A percentile compares a stretch with the other conserved stretches of the same genome.
phyloP scores from a whole-genome alignment of 129 eudicot species.

The Pseudognaphalium luteoalbum region DNA sequence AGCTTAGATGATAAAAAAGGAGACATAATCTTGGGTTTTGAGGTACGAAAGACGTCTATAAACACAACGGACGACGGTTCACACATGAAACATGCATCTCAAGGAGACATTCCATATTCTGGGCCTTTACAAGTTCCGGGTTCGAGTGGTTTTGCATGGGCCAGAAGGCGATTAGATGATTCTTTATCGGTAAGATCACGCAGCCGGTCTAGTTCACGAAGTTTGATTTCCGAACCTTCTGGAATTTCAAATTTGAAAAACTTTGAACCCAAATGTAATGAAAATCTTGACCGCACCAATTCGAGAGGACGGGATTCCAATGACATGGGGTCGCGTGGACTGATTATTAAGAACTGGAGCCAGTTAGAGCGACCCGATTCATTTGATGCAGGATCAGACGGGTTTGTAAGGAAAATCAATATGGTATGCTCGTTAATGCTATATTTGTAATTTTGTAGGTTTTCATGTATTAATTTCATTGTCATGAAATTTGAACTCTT shows the following conservation, averaged over 20 bases:
- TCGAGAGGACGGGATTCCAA: slow-evolving; percentile 47
- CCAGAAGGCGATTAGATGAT: slow-evolving; percentile 68
- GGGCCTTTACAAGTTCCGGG: slow-evolving; percentile 89
- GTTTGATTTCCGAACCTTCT: slow-evolving; percentile 68
- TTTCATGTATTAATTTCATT: neutral
- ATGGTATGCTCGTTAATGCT: slow-evolving; percentile 47
- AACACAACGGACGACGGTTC: slow-evolving; percentile 53
- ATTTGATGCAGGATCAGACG: slow-evolving; percentile 61
- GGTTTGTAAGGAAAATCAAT: slow-evolving; percentile 50
- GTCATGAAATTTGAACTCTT: neutral
- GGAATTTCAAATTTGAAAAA: slow-evolving; percentile 38
- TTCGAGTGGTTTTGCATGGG: slow-evolving; percentile 99
- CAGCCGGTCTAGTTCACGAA: slow-evolving; percentile 90
- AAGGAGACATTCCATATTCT: slow-evolving; percentile 73
- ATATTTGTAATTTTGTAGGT: neutral
- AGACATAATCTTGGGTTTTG: slow-evolving; percentile 50
- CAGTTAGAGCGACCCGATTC: slow-evolving; percentile 75
- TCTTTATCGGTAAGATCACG: slow-evolving; percentile 63
- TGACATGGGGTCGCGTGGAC: slow-evolving; percentile 16
- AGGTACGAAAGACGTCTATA: slow-evolving; percentile 44
- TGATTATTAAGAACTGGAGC: slow-evolving; percentile 59
- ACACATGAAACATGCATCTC: slow-evolving; percentile 78
- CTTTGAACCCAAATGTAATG: slow-evolving; percentile 44
- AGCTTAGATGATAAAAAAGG: slow-evolving; percentile 43
- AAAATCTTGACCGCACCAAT: slow-evolving; percentile 42